Conservation (phyloP, 1,284 basidiomycete genomes). For the Ceratorhiza oryzae-sativae region DNA sequence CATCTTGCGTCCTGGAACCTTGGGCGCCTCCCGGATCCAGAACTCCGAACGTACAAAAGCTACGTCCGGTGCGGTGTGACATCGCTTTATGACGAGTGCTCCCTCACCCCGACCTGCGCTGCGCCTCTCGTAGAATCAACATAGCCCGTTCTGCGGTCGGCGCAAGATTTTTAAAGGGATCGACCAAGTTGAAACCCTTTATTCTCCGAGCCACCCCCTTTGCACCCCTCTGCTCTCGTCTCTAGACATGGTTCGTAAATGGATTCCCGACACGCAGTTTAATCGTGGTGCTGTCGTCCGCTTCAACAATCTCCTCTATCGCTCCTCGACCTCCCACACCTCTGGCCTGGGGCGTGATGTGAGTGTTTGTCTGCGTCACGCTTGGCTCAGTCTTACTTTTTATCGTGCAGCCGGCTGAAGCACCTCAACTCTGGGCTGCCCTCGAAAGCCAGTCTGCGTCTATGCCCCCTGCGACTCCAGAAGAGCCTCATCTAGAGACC, state of each 20-base stretch:
- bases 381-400: neutral
- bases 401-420: conserved; percentile 13
- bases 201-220: neutral
- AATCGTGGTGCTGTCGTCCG: conserved; percentile 23
- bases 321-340: conserved; percentile 15
- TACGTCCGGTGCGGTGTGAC: conserved; percentile 16
- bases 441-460: neutral
- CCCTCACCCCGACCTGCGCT: neutral
- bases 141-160: neutral
- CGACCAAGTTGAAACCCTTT: neutral
- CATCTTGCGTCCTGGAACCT: neutral
- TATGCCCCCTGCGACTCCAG: neutral
- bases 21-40: conserved; percentile 25
- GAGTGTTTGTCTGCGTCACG: neutral
- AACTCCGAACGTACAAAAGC: neutral
- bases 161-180: neutral
- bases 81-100: conserved; percentile 10
- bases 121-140: neutral
- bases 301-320: conserved; percentile 24
- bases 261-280: conserved; percentile 31
- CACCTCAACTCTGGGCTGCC: conserved; percentile 25
- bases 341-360: conserved; percentile 25
- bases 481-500: neutral
- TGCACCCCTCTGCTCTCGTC: neutral
- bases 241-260: conserved; percentile 20